A percentile compares a stretch with the other conserved stretches of the same genome.
phyloP scores from a whole-genome alignment of 2,329 filamentous ascomycete species.

The Aurifilum marmelostoma region DNA sequence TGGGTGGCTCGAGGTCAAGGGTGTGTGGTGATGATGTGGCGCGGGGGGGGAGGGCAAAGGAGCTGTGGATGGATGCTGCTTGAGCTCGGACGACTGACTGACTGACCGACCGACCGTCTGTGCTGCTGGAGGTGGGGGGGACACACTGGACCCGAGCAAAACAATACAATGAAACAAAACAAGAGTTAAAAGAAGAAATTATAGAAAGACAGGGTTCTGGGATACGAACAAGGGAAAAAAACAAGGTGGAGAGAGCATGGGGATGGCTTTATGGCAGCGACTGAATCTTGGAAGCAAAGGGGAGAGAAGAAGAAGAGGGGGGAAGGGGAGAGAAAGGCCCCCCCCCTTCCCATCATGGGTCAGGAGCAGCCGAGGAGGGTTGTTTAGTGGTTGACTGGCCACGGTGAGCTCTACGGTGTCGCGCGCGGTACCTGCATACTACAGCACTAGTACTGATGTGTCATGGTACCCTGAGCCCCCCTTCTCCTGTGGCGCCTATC shows the following conservation, averaged over 20 bases:
- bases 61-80: too few relatives aligned
- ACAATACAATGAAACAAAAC: not conserved
- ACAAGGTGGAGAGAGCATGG: not conserved
- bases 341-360: too few relatives aligned
- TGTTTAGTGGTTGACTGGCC: slow-evolving; percentile 1
- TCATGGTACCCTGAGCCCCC: not conserved
- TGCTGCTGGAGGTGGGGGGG: not conserved
- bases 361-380: not conserved
- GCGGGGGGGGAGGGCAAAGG: too few relatives aligned
- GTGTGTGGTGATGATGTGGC: too few relatives aligned
- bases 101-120: not conserved
- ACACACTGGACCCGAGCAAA: not conserved
- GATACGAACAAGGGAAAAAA: not conserved
- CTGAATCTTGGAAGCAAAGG: not conserved
- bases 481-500: not conserved
- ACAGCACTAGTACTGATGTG: not conserved
- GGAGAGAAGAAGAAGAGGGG: too few relatives aligned
- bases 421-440: slow-evolving; percentile 14
- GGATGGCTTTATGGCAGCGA: not conserved
- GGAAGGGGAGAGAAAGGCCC: too few relatives aligned
- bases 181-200: not conserved
- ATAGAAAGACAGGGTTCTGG: not conserved
- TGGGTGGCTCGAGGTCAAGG: too few relatives aligned
- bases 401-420: not conserved
- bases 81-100: too few relatives aligned